phyloP scores from a whole-genome alignment of 148 eudicot genomes.

The Tetragonia tetragonoides region DNA sequence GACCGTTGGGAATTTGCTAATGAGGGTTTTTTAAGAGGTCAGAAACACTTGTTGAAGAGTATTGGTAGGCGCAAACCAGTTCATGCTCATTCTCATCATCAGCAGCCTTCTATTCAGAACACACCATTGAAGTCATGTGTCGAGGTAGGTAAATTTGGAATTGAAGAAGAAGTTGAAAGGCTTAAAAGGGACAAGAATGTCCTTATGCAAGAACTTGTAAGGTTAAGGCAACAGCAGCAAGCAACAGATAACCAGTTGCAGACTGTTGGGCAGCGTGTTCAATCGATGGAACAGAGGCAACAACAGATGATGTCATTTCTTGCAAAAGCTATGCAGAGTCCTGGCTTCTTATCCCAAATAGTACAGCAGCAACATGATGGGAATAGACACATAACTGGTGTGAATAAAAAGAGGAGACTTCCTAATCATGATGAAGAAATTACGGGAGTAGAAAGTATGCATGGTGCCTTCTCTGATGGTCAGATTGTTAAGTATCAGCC shows the following conservation, averaged over 20 bases:
- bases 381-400: conserved; percentile 49
- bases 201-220: conserved; percentile 76
- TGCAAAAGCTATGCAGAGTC: conserved; percentile 80
- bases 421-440: conserved; percentile 59
- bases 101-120: conserved; percentile 41
- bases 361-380: conserved; percentile 61
- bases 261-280: conserved; percentile 69
- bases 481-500: conserved; percentile 73
- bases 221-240: conserved; percentile 76
- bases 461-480: conserved; percentile 41
- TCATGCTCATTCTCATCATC: conserved; percentile 32
- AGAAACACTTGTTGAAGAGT: conserved; percentile 61
- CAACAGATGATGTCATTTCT: conserved; percentile 88
- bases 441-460: conserved; percentile 31
- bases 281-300: conserved; percentile 69
- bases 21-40: conserved; percentile 73
- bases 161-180: conserved; percentile 69
- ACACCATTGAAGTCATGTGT: conserved; percentile 44
- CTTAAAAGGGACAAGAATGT: conserved; percentile 77
- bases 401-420: conserved; percentile 69
- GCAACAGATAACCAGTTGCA: conserved; percentile 69
- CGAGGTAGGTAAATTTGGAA: conserved; percentile 64
- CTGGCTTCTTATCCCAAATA: conserved; percentile 67
- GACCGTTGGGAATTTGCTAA: conserved; percentile 76
- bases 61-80: conserved; percentile 70